Base-by-base conservation (phyloP, 805 yeast genomes). In the Pichia sporocuriosa region DNA sequence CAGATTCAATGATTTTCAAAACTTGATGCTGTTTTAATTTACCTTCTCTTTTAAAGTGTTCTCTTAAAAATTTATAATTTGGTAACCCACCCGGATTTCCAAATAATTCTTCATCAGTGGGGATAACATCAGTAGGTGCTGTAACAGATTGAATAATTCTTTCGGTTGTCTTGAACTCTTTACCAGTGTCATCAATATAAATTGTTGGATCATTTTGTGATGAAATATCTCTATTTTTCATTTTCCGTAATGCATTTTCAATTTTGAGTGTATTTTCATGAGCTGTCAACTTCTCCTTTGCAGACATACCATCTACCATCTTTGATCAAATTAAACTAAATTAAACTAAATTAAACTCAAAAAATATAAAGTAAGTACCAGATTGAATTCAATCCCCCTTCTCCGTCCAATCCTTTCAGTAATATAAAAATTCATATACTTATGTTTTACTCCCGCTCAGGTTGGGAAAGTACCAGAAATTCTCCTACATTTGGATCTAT, bases 11-110 rank as follows among this genome's bases (percentile, higher is more conserved):
- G 40, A 90, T 89, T 34, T 67, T 68, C 33, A 80, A 52, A 0
- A 85, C 86, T 58, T 90, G 97, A 10, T 68, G 67, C 42, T 79
- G 81, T 12, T 73, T 68, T 31, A 90, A 65, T 43, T 95, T 71
- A 2, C 98, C 97, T 61, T 93, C 97, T 31, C 72, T 67, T 49
- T 70, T 66, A 51, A 89, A 83, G 63, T 87, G 96, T 21, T 78
- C 73, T 49, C 73, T 78, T 42, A 93, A 62, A 53, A 84, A 84
- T 32, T 65, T 76, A 51, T 79, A 73, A 55, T 87, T 76, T 10
- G 97, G 97, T 44, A 77, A 63, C 2, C 86, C 88, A 40, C 71
- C 69, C 4, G 65, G 61, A 31, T 59, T 58, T n/a, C 53, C 47
- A 53, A 87, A 90, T 15, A 90, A 67, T 56, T 84, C 78, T 4